Conservation (phyloP, 352 stramenopile genomes). For the Lagenidium sp. region DNA sequence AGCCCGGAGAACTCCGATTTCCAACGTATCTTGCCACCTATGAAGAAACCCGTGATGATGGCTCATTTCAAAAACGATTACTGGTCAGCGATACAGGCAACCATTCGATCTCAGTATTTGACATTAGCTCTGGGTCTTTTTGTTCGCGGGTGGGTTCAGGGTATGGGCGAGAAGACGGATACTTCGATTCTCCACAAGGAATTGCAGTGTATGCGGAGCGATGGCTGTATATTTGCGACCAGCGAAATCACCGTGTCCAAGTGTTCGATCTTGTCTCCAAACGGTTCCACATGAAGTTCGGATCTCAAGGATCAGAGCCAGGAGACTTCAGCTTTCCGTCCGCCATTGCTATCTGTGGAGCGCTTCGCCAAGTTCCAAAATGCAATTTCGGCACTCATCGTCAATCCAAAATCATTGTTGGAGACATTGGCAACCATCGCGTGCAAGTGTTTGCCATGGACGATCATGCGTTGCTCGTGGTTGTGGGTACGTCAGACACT, state of each 20-base stretch:
- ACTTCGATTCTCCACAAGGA: conserved; percentile 47
- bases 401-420: conserved; percentile 1
- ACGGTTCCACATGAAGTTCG: background rate
- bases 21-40: conserved; percentile 30
- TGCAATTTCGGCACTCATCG: conserved; percentile 3
- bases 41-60: background rate
- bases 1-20: conserved; percentile 36
- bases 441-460: conserved; percentile 38
- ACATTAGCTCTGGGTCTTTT: conserved; percentile 23
- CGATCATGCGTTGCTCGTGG: conserved; percentile 19
- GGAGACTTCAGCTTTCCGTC: conserved; percentile 2
- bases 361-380: background rate
- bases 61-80: conserved; percentile 5
- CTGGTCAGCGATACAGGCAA: conserved; percentile 57
- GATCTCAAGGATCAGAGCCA: background rate
- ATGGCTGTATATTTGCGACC: conserved; percentile 45
- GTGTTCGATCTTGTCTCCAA: conserved; percentile 14
- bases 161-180: conserved; percentile 41
- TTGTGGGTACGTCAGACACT: conserved; percentile 13
- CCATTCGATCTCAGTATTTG: conserved; percentile 47
- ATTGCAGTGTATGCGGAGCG: conserved; percentile 30
- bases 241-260: conserved; percentile 54
- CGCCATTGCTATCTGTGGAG: background rate
- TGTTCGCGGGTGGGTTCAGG: conserved; percentile 27
- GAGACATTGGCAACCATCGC: conserved; percentile 27